These are phyloP conservation scores for Candida tetrigidarum DNA, from an alignment of 1,139 yeast species.

Conservation along the genomic window DNA sequence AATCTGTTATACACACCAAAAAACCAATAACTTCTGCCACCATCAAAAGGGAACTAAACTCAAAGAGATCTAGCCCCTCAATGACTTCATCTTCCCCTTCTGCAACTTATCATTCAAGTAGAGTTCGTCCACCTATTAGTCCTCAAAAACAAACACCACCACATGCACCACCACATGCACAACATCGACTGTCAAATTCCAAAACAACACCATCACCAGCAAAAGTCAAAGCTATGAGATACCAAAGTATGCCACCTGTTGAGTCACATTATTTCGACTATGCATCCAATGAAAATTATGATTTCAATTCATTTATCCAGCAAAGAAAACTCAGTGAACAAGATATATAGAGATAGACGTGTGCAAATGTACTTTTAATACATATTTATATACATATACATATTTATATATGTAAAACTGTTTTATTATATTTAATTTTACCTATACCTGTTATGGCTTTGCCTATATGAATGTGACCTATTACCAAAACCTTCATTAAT, in stretches of 20 bases:
- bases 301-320: slow-evolving; percentile 43
- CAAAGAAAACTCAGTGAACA: slow-evolving; percentile 21
- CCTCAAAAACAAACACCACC: too few relatives aligned
- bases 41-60: slow-evolving; percentile 7
- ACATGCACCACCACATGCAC: too few relatives aligned
- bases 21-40: background rate
- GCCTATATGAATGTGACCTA: background rate
- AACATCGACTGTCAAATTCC: too few relatives aligned
- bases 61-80: slow-evolving; percentile 19
- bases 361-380: too few relatives aligned
- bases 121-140: slow-evolving; percentile 24
- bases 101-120: slow-evolving; percentile 23
- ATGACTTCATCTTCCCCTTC: slow-evolving; percentile 13
- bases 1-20: background rate
- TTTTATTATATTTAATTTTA: background rate
- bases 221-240: background rate
- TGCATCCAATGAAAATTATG: slow-evolving; percentile 31
- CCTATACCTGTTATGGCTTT: slow-evolving; percentile 1
- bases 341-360: slow-evolving; percentile 1
- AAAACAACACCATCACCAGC: too few relatives aligned
- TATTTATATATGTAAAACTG: background rate
- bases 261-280: slow-evolving; percentile 35
- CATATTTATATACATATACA: too few relatives aligned
- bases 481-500: slow-evolving; percentile 1
- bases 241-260: slow-evolving; percentile 13